phyloP scores from a whole-genome alignment of 179 eudicot species.

The Sideroxylon spinosum region DNA sequence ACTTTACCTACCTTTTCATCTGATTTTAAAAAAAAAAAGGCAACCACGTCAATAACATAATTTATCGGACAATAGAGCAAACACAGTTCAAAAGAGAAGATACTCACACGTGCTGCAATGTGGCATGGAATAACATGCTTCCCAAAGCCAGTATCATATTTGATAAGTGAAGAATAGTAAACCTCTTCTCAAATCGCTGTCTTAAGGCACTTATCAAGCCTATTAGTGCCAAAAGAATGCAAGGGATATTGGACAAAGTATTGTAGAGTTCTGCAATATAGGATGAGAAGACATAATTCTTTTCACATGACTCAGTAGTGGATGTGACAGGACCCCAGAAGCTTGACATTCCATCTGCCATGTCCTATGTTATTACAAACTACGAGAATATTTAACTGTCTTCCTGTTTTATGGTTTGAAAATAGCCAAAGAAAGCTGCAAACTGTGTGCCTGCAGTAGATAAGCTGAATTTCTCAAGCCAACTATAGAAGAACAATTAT shows the following conservation, averaged over 20 bases:
- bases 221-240: constrained; percentile 41
- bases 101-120: constrained; percentile 51
- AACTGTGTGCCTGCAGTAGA: constrained; percentile 11
- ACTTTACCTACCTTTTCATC: too few relatives aligned
- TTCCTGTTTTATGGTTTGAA: constrained; percentile 11
- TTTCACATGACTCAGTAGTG: constrained; percentile 48
- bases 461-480: constrained; percentile 6
- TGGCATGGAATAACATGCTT: constrained; percentile 49
- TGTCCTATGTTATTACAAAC: constrained; percentile 4
- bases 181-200: constrained; percentile 57
- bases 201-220: constrained; percentile 47
- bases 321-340: constrained; percentile 66
- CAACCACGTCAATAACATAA: neutral
- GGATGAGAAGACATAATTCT: constrained; percentile 41
- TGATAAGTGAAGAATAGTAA: constrained; percentile 50
- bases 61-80: neutral
- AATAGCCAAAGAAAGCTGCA: neutral
- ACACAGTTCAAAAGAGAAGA: too few relatives aligned
- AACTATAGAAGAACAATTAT: neutral
- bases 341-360: constrained; percentile 42
- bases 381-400: neutral
- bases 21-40: neutral
- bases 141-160: constrained; percentile 52
- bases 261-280: constrained; percentile 53
- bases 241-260: constrained; percentile 51